Base-by-base conservation (phyloP, 202 grass and related monocot species). In the Panicum virgatum region DNA sequence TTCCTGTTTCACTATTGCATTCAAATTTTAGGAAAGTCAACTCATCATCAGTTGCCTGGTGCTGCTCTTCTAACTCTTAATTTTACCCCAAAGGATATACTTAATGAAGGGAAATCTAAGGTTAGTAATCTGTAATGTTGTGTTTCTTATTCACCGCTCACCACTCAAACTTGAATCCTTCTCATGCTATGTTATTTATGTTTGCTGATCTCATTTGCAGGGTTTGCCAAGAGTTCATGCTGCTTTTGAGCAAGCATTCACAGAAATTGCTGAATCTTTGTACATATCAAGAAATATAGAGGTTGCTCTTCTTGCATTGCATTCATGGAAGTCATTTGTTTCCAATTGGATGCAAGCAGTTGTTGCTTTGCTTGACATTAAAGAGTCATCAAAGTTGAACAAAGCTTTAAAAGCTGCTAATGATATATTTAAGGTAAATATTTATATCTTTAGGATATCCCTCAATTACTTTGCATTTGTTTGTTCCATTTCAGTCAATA, bases 241-340 rank as follows among this genome's bases (percentile, higher is more conserved):
- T 78, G 77, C 88, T 47, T 95, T 91, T 93, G 92, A 98, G 73
- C 91, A 90, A 25, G 92, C 90, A 82, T 82, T 98, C 39, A 11
- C 72, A 62, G 90, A 95, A 54, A 90, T 98, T 29, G 92, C 86
- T 81, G 96, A 95, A 80, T 91, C 92, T 74, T 84, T 98, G 62
- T 86, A 88, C 80, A 62, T 88, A 75, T 89, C 96, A 68, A 93
- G 96, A 91, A 95, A 98, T 72, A 85, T 98, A 78, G 73, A 73
- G 59, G 53, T 98, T 62, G 92, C 90, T 82, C 62, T 95, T 91
- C 82, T 98, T 88, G 88, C 83, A 51, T 48, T 98, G 86, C 92
- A 98, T 84, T 93, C 92, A 62, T 98, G 92, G 96, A 98, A 91
- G 75, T 86, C 88, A 80, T 98, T 98, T 89, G 66, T 98, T 83